Evolutionary conservation across 2,329 filamentous ascomycete species (phyloP).

Genomic region (Moelleriella libera): DNA sequence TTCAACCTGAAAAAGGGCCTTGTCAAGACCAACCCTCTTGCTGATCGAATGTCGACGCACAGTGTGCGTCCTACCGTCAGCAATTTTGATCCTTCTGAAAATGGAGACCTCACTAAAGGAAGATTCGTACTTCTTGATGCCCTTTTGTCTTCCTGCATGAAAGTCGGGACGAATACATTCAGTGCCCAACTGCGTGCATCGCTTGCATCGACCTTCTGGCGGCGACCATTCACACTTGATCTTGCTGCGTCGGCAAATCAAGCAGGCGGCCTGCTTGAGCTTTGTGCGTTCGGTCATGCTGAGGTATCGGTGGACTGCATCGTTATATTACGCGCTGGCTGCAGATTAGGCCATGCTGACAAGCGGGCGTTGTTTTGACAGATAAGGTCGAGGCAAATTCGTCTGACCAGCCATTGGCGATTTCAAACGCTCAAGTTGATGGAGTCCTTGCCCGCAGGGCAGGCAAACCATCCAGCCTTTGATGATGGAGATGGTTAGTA

Average conservation of each 20-base stretch:
- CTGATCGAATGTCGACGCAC: slow-evolving; percentile 20
- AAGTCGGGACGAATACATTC: slow-evolving; percentile 61
- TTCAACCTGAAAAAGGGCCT: slow-evolving; percentile 60
- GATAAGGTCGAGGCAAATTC: too few species aligned
- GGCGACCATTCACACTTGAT: slow-evolving; percentile 48
- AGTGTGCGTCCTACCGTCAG: not conserved
- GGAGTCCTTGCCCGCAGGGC: too few species aligned
- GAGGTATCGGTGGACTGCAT: not conserved
- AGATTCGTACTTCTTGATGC: slow-evolving; percentile 54
- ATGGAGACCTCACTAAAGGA: not conserved
- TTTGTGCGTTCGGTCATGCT: slow-evolving; percentile 8
- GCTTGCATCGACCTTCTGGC: slow-evolving; percentile 39
- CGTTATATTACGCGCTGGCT: too few species aligned
- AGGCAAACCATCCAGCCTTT: too few species aligned
- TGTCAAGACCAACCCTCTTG: slow-evolving; percentile 61
- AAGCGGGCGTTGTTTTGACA: too few species aligned
- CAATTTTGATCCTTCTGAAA: not conserved
- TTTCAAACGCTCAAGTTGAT: too few species aligned
- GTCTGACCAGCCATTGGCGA: too few species aligned
- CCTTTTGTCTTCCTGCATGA: slow-evolving; percentile 59
- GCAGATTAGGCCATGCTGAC: too few species aligned
- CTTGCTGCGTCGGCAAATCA: slow-evolving; percentile 53
- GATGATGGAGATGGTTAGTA: too few species aligned
- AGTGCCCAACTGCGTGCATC: slow-evolving; percentile 40
- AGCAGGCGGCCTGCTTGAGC: slow-evolving; percentile 37